Conservation (phyloP, 2,329 filamentous ascomycete genomes). For the Endoconidiophora laricicola region DNA sequence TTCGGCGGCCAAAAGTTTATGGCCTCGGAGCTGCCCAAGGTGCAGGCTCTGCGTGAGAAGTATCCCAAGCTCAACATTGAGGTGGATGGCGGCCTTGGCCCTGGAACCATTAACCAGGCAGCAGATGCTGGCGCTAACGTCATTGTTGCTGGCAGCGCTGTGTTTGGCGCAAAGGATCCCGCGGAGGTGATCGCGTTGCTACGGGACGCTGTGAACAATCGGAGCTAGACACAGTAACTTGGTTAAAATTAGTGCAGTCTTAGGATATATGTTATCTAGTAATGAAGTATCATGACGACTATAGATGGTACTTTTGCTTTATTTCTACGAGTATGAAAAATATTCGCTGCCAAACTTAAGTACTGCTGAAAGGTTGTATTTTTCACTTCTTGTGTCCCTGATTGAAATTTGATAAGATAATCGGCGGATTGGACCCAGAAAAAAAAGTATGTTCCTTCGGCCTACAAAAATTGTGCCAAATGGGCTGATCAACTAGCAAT, state of each 20-base stretch:
- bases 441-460: slow-evolving; percentile 8
- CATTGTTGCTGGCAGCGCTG: slow-evolving; percentile 89
- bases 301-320: not conserved
- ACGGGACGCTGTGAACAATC: slow-evolving; percentile 59
- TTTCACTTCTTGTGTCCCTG: not conserved
- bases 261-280: not conserved
- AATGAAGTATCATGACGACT: not conserved
- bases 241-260: not conserved
- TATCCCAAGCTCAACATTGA: slow-evolving; percentile 95
- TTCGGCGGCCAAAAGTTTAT: slow-evolving; percentile 99
- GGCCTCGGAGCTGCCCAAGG: slow-evolving; percentile 88
- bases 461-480: slow-evolving; percentile 2
- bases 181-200: slow-evolving; percentile 71
- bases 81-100: slow-evolving; percentile 82
- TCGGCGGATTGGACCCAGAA: slow-evolving; percentile 11
- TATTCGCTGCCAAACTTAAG: not conserved
- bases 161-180: slow-evolving; percentile 84
- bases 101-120: slow-evolving; percentile 80
- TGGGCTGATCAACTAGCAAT: slow-evolving; percentile 10
- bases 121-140: slow-evolving; percentile 94
- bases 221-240: slow-evolving; percentile 24
- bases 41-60: slow-evolving; percentile 60
- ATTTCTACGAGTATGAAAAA: not conserved
- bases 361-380: not conserved
- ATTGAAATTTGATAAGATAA: slow-evolving; percentile 11